phyloP scores from a whole-genome alignment of 176 grass and related monocot species.

The Rhynchospora pubera region DNA sequence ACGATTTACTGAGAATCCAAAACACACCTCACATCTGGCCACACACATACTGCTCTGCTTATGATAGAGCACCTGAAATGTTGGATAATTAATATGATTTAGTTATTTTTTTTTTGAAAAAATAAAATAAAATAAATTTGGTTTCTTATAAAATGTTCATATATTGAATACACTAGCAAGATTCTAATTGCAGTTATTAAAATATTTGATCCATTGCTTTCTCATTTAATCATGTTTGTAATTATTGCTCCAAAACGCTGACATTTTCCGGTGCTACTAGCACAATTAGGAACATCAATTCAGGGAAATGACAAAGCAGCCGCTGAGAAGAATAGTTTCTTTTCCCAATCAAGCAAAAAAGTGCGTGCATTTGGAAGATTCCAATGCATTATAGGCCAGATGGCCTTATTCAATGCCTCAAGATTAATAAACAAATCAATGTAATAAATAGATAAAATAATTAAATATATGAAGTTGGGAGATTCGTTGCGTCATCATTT shows the following conservation, averaged over 20 bases:
- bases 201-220: no score
- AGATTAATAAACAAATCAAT: not conserved
- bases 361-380: slow-evolving; percentile 10
- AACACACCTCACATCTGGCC: no score
- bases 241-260: not conserved
- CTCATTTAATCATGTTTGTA: not conserved
- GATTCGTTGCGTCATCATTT: slow-evolving; percentile 1
- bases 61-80: no score
- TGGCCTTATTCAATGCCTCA: not conserved
- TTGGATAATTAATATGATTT: no score
- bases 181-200: no score
- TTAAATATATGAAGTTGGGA: not conserved
- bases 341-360: not conserved
- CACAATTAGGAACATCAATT: not conserved
- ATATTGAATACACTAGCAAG: no score
- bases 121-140: no score
- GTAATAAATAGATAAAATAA: not conserved
- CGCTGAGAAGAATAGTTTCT: not conserved
- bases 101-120: no score
- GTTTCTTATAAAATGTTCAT: no score
- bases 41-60: no score
- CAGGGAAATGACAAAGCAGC: not conserved
- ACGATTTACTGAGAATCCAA: not conserved
- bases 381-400: not conserved
- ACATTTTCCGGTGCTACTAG: not conserved